phyloP scores from a whole-genome alignment of 176 grass and related monocot species.

The Neostapfia colusana region DNA sequence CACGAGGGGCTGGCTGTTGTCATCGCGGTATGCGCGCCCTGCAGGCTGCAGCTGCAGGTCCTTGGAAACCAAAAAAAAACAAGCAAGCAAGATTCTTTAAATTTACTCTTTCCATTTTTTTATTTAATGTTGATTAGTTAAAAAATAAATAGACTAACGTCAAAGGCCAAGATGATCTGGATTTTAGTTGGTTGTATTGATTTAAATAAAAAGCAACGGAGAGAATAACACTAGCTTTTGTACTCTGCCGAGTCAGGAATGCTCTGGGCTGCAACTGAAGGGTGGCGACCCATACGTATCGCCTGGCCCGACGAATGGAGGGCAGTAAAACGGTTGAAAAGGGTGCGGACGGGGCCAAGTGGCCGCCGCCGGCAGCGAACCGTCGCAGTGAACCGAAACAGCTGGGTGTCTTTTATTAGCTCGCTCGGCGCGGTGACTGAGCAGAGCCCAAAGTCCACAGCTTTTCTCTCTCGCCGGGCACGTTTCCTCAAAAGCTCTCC shows the following conservation, averaged over 20 bases:
- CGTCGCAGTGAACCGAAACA: neutral
- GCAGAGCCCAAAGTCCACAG: neutral
- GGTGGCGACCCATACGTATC: neutral
- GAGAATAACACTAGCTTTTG: too few relatives aligned
- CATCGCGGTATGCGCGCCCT: conserved; percentile 94
- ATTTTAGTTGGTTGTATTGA: neutral
- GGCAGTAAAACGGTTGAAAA: neutral
- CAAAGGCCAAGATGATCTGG: neutral
- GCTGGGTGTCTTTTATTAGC: neutral
- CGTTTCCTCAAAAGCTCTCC: neutral
- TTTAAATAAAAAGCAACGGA: too few relatives aligned
- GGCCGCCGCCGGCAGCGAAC: conserved; percentile 2
- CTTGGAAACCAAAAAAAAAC: neutral
- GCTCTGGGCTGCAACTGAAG: neutral
- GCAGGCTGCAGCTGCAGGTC: too few relatives aligned
- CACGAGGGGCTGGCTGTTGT: conserved; percentile 77
- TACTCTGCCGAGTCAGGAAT: too few relatives aligned
- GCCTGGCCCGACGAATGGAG: neutral
- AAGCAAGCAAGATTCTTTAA: neutral
- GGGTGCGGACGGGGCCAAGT: neutral
- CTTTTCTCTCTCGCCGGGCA: neutral
- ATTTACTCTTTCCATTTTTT: too few relatives aligned
- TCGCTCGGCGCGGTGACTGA: neutral
- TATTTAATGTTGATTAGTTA: too few relatives aligned
- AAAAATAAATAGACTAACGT: too few relatives aligned